Evolutionary conservation across 805 yeast species (phyloP).

Genomic region (Limtongozyma cylindracea): DNA sequence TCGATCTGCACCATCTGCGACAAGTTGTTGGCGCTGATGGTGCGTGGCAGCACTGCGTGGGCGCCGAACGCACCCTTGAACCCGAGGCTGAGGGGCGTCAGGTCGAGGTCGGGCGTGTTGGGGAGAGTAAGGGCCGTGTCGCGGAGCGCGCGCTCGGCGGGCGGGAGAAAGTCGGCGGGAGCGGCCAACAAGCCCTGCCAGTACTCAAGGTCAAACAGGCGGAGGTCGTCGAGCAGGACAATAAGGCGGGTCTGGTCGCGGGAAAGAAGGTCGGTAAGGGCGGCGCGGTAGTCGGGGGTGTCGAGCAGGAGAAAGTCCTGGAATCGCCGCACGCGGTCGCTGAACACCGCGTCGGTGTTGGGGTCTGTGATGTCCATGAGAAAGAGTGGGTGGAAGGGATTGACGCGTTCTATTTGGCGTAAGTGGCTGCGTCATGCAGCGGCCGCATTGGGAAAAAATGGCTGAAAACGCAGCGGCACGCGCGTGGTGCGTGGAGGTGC

Average conservation of each 20-base stretch:
- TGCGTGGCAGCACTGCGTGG: slow-evolving; percentile 69
- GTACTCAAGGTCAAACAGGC: slow-evolving; percentile 56
- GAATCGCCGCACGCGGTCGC: slow-evolving; percentile 71
- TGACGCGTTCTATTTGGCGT: too few relatives aligned
- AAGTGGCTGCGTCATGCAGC: too few relatives aligned
- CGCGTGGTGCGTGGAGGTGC: too few relatives aligned
- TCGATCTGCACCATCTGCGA: slow-evolving; percentile 73
- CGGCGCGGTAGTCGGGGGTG: slow-evolving; percentile 35
- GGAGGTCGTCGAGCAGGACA: slow-evolving; percentile 65
- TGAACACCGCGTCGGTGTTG: slow-evolving; percentile 23
- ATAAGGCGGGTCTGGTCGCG: slow-evolving; percentile 39
- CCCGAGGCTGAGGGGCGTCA: slow-evolving; percentile 45
- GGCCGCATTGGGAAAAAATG: too few relatives aligned
- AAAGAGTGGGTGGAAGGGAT: too few relatives aligned
- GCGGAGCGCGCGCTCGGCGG: slow-evolving; percentile 66
- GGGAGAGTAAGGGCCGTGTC: slow-evolving; percentile 56
- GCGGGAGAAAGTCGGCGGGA: slow-evolving; percentile 76
- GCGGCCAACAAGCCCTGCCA: slow-evolving; percentile 52
- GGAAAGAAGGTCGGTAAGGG: slow-evolving; percentile 47
- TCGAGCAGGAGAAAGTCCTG: slow-evolving; percentile 49
- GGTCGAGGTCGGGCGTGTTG: slow-evolving; percentile 32
- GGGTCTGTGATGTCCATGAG: slow-evolving; percentile 6
- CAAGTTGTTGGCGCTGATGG: slow-evolving; percentile 50
- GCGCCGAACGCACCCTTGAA: slow-evolving; percentile 85
- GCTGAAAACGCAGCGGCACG: too few relatives aligned